These are phyloP conservation scores for Buddleja alternifolia DNA, from an alignment of 257 asterid genomes.

Conservation along the genomic window DNA sequence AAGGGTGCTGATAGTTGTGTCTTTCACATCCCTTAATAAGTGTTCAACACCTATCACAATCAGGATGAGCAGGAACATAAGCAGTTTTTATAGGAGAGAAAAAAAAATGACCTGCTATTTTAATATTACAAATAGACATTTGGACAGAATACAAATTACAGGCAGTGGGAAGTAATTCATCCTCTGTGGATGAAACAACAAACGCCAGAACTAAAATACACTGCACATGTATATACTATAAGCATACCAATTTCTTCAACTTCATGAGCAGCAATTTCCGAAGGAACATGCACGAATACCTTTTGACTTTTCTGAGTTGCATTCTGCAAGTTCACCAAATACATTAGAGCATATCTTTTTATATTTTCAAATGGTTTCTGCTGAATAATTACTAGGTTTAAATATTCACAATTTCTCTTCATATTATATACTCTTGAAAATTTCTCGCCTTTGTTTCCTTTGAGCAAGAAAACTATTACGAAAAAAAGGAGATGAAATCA, in stretches of 20 bases:
- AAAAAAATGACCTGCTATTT: background rate
- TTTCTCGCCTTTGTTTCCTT: background rate
- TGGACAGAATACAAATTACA: background rate
- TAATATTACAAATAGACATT: background rate
- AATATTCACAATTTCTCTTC: background rate
- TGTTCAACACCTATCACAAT: slow-evolving; percentile 84
- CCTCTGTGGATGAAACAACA: slow-evolving; percentile 10
- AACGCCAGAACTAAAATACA: background rate
- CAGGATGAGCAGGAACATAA: slow-evolving; percentile 10
- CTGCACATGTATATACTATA: slow-evolving; percentile 2
- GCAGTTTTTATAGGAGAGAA: slow-evolving; percentile 11
- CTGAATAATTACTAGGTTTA: slow-evolving; percentile 1
- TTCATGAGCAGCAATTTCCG: slow-evolving; percentile 98
- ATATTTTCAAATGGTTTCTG: slow-evolving; percentile 13
- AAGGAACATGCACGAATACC: slow-evolving; percentile 91
- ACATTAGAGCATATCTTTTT: slow-evolving; percentile 26
- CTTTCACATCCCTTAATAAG: slow-evolving; percentile 93
- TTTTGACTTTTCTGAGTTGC: slow-evolving; percentile 98
- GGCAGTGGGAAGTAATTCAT: slow-evolving; percentile 12
- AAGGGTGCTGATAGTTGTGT: slow-evolving; percentile 91
- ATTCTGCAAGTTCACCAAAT: slow-evolving; percentile 56
- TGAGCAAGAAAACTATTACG: background rate
- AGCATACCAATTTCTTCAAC: slow-evolving; percentile 94
- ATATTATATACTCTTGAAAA: background rate
- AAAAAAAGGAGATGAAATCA: background rate